Conservation (phyloP, 768 basidiomycete genomes). For the Termitomyces sp. region DNA sequence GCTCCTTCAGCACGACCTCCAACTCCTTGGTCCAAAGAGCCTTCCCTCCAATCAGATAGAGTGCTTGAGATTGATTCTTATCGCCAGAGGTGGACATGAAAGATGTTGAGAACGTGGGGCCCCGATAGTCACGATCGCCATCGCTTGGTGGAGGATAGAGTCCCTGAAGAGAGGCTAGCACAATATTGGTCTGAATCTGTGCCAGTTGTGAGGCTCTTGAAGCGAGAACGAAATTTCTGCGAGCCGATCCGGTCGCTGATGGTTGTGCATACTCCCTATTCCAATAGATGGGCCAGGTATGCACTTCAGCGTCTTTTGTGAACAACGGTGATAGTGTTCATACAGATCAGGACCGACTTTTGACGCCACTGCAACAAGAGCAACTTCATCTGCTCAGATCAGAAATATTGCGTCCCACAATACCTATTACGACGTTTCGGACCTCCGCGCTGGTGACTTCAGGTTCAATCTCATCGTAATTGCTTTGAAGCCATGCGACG, state of each 20-base stretch:
- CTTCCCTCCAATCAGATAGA: conserved; percentile 90
- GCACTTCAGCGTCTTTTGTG: no score
- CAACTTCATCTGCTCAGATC: conserved; percentile 23
- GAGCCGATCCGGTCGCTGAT: conserved; percentile 12
- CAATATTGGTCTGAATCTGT: conserved; percentile 83
- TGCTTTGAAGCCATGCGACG: conserved; percentile 22
- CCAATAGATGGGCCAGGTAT: conserved; percentile 18
- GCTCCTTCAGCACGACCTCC: conserved; percentile 74
- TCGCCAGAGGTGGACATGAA: conserved; percentile 75
- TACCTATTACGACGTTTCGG: conserved; percentile 24
- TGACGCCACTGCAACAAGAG: conserved; percentile 26
- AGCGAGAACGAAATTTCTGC: conserved; percentile 68
- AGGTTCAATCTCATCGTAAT: conserved; percentile 30
- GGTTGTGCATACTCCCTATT: conserved; percentile 14
- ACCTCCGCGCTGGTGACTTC: conserved; percentile 27
- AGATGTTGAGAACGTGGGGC: conserved; percentile 38
- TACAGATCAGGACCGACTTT: conserved; percentile 20
- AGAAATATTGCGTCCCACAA: conserved; percentile 22
- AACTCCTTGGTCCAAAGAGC: conserved; percentile 96
- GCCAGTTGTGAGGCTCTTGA: conserved; percentile 88
- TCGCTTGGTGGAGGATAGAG: conserved; percentile 42
- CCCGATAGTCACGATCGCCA: conserved; percentile 12
- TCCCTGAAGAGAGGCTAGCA: conserved; percentile 58
- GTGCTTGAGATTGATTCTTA: conserved; percentile 81
- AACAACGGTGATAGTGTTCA: not conserved